Conservation (phyloP, 768 basidiomycete genomes). For the Strobilomyces confusus region DNA sequence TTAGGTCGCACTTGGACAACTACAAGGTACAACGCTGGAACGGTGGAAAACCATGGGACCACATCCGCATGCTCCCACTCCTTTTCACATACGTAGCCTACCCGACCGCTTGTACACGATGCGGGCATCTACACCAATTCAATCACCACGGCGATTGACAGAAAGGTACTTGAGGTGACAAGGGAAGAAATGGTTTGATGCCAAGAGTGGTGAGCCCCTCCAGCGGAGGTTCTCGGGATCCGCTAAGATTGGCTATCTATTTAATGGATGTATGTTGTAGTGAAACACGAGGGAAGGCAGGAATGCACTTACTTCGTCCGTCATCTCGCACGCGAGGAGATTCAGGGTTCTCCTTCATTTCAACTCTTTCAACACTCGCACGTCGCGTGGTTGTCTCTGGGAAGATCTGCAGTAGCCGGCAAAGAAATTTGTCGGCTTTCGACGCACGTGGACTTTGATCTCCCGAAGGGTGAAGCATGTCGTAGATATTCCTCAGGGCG, state of each 20-base stretch:
- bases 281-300: background rate
- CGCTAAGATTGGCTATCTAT: background rate
- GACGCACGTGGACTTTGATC: background rate
- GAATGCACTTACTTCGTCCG: background rate
- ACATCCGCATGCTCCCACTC: background rate
- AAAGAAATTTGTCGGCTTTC: background rate
- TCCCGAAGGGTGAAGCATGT: background rate
- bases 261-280: background rate
- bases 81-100: background rate
- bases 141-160: background rate
- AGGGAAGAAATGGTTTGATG: background rate
- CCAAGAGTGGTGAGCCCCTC: too few species aligned
- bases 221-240: background rate
- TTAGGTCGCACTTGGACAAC: too few species aligned
- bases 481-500: background rate
- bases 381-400: background rate
- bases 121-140: background rate
- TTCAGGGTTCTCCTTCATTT: background rate
- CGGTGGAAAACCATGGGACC: too few species aligned
- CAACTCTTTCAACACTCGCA: background rate
- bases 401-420: background rate
- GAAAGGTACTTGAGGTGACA: background rate
- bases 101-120: background rate
- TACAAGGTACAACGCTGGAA: too few species aligned
- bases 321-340: background rate